These are phyloP conservation scores for Ceratobasidium papillatum DNA, from an alignment of 1,284 basidiomycete species.

Conservation along the genomic window DNA sequence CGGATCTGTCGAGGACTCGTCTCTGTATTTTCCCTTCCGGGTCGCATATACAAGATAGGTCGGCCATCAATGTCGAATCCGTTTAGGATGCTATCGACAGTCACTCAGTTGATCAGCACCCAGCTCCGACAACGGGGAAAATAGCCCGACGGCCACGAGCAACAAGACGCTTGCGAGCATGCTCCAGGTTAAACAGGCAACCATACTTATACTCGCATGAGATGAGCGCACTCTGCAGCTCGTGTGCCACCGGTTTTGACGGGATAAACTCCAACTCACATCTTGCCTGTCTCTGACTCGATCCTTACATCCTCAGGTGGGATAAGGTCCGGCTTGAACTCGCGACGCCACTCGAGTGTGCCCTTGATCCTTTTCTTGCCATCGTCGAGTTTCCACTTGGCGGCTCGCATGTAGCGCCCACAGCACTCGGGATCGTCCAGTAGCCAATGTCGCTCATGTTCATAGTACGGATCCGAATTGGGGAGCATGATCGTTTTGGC, in stretches of 20 bases:
- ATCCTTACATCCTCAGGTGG: constrained; percentile 74
- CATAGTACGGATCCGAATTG: constrained; percentile 70
- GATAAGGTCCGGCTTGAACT: constrained; percentile 83
- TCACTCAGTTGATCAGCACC: not conserved
- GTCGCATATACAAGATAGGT: constrained; percentile 85
- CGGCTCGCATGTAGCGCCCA: constrained; percentile 82
- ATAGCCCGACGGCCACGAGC: not conserved
- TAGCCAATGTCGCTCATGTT: constrained; percentile 81
- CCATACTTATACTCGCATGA: not conserved
- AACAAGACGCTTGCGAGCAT: not conserved
- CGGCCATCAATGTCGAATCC: constrained; percentile 85
- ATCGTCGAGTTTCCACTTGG: constrained; percentile 82
- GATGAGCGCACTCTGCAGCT: not conserved
- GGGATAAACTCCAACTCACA: constrained; percentile 61
- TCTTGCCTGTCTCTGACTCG: constrained; percentile 85
- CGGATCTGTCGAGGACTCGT: constrained; percentile 77
- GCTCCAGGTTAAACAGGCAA: not conserved
- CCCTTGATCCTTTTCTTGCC: constrained; percentile 78
- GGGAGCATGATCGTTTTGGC: constrained; percentile 69
- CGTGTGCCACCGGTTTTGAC: not conserved
- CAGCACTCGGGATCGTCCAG: constrained; percentile 71
- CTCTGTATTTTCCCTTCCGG: constrained; percentile 83
- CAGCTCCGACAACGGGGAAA: not conserved
- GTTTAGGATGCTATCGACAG: constrained; percentile 68
- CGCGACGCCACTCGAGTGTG: constrained; percentile 82